Conservation (phyloP, 2,329 filamentous ascomycete genomes). For the Sarocladium brachiariae region DNA sequence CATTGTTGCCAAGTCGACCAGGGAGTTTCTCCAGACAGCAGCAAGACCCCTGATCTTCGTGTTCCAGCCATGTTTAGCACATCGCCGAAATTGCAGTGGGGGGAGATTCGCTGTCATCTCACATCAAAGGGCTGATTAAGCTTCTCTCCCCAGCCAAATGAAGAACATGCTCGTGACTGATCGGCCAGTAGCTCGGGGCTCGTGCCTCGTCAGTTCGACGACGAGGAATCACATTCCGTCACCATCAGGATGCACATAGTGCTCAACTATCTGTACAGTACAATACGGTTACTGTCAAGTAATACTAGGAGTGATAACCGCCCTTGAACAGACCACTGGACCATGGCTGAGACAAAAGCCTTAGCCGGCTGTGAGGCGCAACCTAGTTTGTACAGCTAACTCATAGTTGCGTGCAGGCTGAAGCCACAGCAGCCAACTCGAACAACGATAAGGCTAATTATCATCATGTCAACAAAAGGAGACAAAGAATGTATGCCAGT, state of each 20-base stretch:
- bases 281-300: no score
- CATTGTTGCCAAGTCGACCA: constrained; percentile 8
- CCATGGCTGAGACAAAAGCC: no score
- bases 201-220: background rate
- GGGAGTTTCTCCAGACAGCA: background rate
- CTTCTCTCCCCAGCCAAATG: background rate
- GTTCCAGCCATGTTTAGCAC: constrained; percentile 8
- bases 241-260: no score
- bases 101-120: background rate
- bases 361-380: no score
- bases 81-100: constrained; percentile 4
- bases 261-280: no score
- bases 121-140: background rate
- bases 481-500: no score
- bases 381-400: background rate
- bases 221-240: no score
- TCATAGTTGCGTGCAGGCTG: no score
- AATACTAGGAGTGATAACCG: no score
- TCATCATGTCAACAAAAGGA: background rate
- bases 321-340: no score
- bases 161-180: background rate
- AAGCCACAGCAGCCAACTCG: background rate
- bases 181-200: background rate
- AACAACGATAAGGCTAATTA: background rate
- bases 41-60: constrained; percentile 8